phyloP scores from a whole-genome alignment of 2,329 filamentous ascomycete species.

The Aspergillus sp. region DNA sequence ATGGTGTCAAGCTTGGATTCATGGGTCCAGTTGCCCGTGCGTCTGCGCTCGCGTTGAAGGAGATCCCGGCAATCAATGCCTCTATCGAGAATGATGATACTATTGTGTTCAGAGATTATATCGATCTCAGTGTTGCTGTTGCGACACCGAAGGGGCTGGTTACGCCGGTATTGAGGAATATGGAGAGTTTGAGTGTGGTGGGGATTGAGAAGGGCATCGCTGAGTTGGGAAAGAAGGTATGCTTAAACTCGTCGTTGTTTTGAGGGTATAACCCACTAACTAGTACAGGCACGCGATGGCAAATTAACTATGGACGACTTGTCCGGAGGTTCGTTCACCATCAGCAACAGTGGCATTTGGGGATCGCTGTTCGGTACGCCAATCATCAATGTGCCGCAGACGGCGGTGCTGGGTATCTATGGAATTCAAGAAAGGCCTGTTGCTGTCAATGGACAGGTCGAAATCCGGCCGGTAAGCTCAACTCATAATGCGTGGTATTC shows the following conservation, averaged over 20 bases:
- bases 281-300: constrained; percentile 75
- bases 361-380: constrained; percentile 96
- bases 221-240: constrained; percentile 90
- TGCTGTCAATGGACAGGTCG: constrained; percentile 87
- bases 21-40: constrained; percentile 97
- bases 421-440: constrained; percentile 94
- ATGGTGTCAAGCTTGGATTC: constrained; percentile 96
- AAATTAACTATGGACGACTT: constrained; percentile 99
- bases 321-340: constrained; percentile 97
- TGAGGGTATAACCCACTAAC: neutral
- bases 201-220: constrained; percentile 89
- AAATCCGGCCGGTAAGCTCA: constrained; percentile 71
- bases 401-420: constrained; percentile 85
- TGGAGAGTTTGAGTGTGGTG: constrained; percentile 82
- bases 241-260: neutral
- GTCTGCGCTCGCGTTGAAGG: constrained; percentile 86
- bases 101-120: constrained; percentile 96
- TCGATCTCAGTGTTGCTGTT: constrained; percentile 95
- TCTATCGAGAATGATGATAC: constrained; percentile 98
- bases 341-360: constrained; percentile 95
- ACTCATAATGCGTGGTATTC: neutral
- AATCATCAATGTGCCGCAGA: constrained; percentile 96
- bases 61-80: constrained; percentile 91
- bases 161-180: constrained; percentile 93
- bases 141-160: constrained; percentile 97